These are phyloP conservation scores for Geotrichum siamense DNA, from an alignment of 1,139 yeast species.

Conservation along the genomic window DNA sequence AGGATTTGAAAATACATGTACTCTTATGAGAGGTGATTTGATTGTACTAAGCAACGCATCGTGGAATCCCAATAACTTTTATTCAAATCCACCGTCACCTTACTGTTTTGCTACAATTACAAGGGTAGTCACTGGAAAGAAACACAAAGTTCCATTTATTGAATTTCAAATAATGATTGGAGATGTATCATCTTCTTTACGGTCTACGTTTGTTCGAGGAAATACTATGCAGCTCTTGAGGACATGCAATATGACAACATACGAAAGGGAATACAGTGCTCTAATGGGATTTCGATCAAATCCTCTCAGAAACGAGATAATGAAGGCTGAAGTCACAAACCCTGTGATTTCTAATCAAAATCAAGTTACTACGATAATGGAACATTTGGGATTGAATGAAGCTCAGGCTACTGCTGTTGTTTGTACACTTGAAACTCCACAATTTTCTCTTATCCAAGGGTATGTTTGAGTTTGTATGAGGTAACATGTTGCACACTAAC, in stretches of 20 bases:
- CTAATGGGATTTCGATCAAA: conserved; percentile 74
- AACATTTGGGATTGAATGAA: conserved; percentile 56
- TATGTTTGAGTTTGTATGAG: too few relatives aligned
- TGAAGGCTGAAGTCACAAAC: conserved; percentile 40
- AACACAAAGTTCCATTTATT: conserved; percentile 6
- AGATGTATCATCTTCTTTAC: too few relatives aligned
- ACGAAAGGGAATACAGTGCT: conserved; percentile 88
- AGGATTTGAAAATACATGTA: conserved; percentile 72
- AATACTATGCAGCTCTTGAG: conserved; percentile 60
- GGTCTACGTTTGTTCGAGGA: too few relatives aligned
- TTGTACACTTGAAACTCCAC: conserved; percentile 58
- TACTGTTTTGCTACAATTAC: conserved; percentile 74
- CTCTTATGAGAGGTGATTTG: conserved; percentile 43
- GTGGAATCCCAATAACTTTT: conserved; percentile 13
- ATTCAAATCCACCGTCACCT: conserved; percentile 22
- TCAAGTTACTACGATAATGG: conserved; percentile 35
- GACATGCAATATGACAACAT: conserved; percentile 70
- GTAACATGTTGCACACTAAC: too few relatives aligned
- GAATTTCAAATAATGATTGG: too few relatives aligned
- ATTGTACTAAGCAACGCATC: too few relatives aligned
- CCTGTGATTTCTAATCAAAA: conserved; percentile 33
- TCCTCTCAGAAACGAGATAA: conserved; percentile 58
- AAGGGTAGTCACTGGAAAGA: conserved; percentile 39
- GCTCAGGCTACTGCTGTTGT: conserved; percentile 89
- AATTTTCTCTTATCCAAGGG: conserved; percentile 91